A percentile compares a stretch with the other conserved stretches of the same genome.
Evolutionary conservation across 108 stramenopile genomes (phyloP).

Genomic region (Fistulifera solaris): DNA sequence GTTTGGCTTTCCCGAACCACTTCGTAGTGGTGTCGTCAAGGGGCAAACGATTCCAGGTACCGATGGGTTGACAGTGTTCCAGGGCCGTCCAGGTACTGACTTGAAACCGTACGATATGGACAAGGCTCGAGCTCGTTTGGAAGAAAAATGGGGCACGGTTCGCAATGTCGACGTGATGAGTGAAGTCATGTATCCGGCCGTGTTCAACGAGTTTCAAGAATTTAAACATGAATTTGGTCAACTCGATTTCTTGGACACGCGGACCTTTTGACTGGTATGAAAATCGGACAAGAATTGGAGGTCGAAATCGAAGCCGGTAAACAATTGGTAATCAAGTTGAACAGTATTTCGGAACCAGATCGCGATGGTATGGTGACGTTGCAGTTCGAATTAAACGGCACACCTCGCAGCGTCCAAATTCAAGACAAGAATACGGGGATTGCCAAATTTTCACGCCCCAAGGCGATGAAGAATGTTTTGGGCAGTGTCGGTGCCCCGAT

Average conservation of each 20-base stretch:
- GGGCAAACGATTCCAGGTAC: slow-evolving; percentile 76
- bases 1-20: slow-evolving; percentile 94
- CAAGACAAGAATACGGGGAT: slow-evolving; percentile 49
- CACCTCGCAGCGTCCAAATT: slow-evolving; percentile 65
- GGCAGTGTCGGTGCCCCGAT: slow-evolving; percentile 88
- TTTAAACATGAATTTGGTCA: slow-evolving; percentile 65
- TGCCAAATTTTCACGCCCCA: slow-evolving; percentile 32
- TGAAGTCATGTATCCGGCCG: slow-evolving; percentile 87
- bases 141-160: slow-evolving; percentile 69
- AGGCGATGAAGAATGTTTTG: slow-evolving; percentile 50
- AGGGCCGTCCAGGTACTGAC: slow-evolving; percentile 93
- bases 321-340: slow-evolving; percentile 73
- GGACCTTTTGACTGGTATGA: slow-evolving; percentile 89
- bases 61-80: slow-evolving; percentile 65
- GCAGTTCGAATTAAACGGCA: slow-evolving; percentile 92
- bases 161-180: slow-evolving; percentile 82
- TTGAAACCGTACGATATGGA: slow-evolving; percentile 79
- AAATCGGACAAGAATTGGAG: slow-evolving; percentile 80
- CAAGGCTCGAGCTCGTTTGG: slow-evolving; percentile 38
- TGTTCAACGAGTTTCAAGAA: slow-evolving; percentile 81
- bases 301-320: slow-evolving; percentile 78
- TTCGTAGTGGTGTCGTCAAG: slow-evolving; percentile 74
- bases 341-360: slow-evolving; percentile 50
- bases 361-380: slow-evolving; percentile 72
- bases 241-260: slow-evolving; percentile 74